Percentiles rank a stretch among this genome's conserved stretches.
Evolutionary conservation across 2,329 filamentous ascomycete species (phyloP).

Genomic region (Thermoascus crustaceus): DNA sequence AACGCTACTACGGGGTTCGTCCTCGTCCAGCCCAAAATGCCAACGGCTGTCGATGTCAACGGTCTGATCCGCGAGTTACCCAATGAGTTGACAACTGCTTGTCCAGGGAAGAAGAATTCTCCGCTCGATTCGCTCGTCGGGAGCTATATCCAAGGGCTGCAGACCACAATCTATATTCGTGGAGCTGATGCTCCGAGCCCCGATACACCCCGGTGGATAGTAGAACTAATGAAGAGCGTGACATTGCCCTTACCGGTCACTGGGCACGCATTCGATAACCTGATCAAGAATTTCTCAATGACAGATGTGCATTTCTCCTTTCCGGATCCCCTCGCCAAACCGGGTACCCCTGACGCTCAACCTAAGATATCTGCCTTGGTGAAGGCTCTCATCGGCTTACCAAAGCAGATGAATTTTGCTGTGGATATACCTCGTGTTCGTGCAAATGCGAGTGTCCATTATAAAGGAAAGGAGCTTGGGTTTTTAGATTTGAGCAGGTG

Average conservation of each 20-base stretch:
- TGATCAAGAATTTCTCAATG: slow-evolving; percentile 82
- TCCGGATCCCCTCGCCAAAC: slow-evolving; percentile 71
- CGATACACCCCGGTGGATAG: slow-evolving; percentile 73
- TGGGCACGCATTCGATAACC: slow-evolving; percentile 67
- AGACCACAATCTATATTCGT: slow-evolving; percentile 73
- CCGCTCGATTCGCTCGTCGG: slow-evolving; percentile 76
- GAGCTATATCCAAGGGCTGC: slow-evolving; percentile 71
- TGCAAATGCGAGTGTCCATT: slow-evolving; percentile 72
- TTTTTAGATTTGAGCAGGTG: slow-evolving; percentile 70
- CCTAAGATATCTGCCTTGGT: slow-evolving; percentile 79
- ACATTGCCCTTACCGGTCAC: slow-evolving; percentile 79
- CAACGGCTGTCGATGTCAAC: slow-evolving; percentile 61
- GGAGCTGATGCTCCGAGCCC: slow-evolving; percentile 61
- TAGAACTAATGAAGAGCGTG: slow-evolving; percentile 69
- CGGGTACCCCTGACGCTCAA: slow-evolving; percentile 61
- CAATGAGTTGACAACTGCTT: slow-evolving; percentile 60
- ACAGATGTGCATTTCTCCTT: slow-evolving; percentile 78
- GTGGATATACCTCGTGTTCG: slow-evolving; percentile 69
- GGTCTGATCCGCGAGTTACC: slow-evolving; percentile 68
- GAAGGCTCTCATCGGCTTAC: slow-evolving; percentile 67
- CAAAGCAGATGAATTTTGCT: slow-evolving; percentile 78
- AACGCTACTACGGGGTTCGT: slow-evolving; percentile 62
- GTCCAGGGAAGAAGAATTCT: slow-evolving; percentile 68
- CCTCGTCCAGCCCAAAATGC: slow-evolving; percentile 57
- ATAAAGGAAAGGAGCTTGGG: slow-evolving; percentile 69